These are phyloP conservation scores for Volvox carteri DNA, from an alignment of 163 green algal species.

Conservation along the genomic window DNA sequence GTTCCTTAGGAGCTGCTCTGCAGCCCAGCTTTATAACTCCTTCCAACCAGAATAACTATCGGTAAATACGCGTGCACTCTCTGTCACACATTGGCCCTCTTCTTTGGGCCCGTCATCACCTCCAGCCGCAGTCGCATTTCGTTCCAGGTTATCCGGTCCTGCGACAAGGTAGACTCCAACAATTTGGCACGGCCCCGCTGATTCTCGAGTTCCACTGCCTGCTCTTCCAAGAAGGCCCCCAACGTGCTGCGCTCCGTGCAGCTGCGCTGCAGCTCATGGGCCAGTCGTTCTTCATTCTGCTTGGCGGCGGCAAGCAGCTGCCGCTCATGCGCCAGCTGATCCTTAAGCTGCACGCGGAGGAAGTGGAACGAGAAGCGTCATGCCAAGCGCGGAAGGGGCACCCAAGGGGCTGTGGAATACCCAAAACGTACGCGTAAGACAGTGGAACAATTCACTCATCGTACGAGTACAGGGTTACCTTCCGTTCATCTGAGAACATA, in stretches of 20 bases:
- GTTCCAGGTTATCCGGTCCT: neutral
- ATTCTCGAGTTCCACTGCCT: neutral
- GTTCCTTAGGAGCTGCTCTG: too few relatives aligned
- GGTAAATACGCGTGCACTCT: too few relatives aligned
- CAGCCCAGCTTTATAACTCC: too few relatives aligned
- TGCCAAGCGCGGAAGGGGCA: too few relatives aligned
- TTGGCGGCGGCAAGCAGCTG: conserved; percentile 11
- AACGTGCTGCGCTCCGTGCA: neutral
- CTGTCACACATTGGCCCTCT: too few relatives aligned
- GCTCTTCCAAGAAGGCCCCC: conserved; percentile 41
- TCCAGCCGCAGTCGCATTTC: conserved; percentile 21
- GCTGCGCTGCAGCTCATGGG: conserved; percentile 16
- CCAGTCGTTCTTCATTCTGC: neutral
- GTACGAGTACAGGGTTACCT: too few relatives aligned
- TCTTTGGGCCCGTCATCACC: conserved; percentile 40
- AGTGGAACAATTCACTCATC: too few relatives aligned
- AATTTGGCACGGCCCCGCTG: neutral
- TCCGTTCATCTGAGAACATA: too few relatives aligned
- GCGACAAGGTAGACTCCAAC: neutral
- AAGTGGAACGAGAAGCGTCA: too few relatives aligned
- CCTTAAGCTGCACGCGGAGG: neutral
- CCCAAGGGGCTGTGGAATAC: too few relatives aligned
- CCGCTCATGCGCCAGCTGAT: neutral
- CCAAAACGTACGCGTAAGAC: too few relatives aligned
- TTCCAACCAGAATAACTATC: too few relatives aligned